Conservation (phyloP, 1,284 basidiomycete species). For the Microbotryum saponariae region DNA sequence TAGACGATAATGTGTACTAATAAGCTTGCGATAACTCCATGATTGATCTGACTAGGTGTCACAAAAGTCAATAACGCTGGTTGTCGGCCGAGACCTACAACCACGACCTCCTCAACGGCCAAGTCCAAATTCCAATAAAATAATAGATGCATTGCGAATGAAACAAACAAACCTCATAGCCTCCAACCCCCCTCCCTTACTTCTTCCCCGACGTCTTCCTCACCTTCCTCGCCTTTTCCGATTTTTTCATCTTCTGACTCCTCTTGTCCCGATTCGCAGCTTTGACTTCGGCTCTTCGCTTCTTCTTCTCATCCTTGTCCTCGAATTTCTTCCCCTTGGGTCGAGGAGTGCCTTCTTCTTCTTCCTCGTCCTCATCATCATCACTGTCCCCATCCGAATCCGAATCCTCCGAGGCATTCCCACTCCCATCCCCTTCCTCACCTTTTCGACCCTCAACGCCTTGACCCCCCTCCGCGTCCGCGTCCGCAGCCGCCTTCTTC, state of each 20-base stretch:
- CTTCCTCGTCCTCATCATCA: conserved; percentile 37
- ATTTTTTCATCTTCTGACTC: conserved; percentile 86
- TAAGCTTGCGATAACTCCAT: no score
- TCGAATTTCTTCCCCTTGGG: conserved; percentile 81
- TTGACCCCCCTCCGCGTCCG: conserved; percentile 21
- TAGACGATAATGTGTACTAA: no score
- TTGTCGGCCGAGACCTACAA: no score
- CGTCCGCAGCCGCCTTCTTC: conserved; percentile 33
- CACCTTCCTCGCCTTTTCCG: conserved; percentile 77
- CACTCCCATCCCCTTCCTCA: neutral
- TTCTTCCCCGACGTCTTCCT: conserved; percentile 47
- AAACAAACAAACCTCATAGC: no score
- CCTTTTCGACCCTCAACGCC: neutral
- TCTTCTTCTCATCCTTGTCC: conserved; percentile 87
- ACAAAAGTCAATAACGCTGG: no score
- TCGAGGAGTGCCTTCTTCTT: conserved; percentile 48
- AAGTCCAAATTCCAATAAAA: no score
- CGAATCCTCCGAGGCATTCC: neutral
- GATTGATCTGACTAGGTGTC: no score
- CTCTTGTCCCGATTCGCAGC: conserved; percentile 78
- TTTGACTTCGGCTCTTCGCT: conserved; percentile 80
- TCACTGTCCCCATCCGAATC: conserved; percentile 6
- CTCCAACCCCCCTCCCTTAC: neutral
- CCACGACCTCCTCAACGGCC: no score
- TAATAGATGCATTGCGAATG: no score